Conservation (phyloP, 208 protist genomes). For the Trypanosoma caninum region DNA sequence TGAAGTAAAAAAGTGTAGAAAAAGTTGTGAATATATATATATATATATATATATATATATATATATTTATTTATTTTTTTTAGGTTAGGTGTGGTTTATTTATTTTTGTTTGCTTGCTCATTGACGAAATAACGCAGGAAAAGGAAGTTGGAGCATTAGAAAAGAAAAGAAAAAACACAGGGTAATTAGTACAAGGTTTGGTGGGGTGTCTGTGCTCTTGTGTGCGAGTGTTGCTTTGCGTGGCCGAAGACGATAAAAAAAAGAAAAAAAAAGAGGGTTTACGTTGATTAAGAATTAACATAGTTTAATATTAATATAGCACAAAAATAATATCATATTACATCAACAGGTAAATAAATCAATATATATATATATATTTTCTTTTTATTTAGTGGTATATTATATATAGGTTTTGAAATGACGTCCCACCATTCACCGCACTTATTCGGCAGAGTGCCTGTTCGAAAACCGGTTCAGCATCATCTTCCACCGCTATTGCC, state of each 20-base stretch:
- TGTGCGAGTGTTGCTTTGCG: neutral
- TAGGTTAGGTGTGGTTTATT: neutral
- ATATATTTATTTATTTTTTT: neutral
- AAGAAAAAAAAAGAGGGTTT: neutral
- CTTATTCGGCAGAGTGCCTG: neutral
- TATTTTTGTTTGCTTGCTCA: neutral
- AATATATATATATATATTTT: slow-evolving; percentile 30
- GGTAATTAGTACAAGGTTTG: neutral
- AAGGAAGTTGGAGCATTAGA: neutral
- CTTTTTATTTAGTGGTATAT: too few relatives aligned
- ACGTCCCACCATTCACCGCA: neutral
- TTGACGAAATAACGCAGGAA: neutral
- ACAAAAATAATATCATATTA: neutral
- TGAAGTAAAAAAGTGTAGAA: too few relatives aligned
- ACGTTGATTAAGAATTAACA: neutral
- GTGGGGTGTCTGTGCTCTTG: neutral
- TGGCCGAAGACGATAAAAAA: too few relatives aligned
- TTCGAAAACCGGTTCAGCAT: slow-evolving; percentile 17
- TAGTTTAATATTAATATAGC: too few relatives aligned
- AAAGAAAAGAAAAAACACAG: neutral
- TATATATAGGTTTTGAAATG: too few relatives aligned
- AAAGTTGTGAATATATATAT: neutral
- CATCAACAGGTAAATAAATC: slow-evolving; percentile 19
- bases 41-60: slow-evolving; percentile 2
- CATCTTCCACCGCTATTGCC: slow-evolving; percentile 19